Evolutionary conservation across 768 basidiomycete genomes (phyloP), one percentile per base, ranked within the genome.

Genomic region (Podaxis mareebaensis): DNA sequence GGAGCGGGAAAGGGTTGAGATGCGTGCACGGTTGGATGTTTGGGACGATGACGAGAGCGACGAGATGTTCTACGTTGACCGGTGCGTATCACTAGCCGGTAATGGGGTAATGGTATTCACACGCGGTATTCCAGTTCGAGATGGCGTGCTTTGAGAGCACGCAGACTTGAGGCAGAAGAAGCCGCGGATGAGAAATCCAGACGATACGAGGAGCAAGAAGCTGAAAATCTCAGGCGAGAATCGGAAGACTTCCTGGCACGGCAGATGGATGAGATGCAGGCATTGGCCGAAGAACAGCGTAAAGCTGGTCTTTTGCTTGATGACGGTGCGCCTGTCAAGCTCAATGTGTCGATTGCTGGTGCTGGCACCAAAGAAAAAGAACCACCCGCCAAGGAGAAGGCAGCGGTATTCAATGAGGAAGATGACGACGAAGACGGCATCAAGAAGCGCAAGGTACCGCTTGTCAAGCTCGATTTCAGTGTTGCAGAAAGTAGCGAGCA

Each of bases 231-330:
- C 24, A 87, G 93, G 39, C 84, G 87, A 54, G 95, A 98, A 75
- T 95, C 94, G 0, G 96, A 98, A 74, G 91, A 88, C 66, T 97
- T 99, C 83, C 81, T 98, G 64, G 92, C 93, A 39, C 84, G 88
- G 60, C 95, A 97, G 71, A 95, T 96, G 93, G 93, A 93, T 66
- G 95, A 98, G 74, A 91, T 96, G 88, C 93, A 95, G 67, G 90
- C 92, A 2, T 79, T 96, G 30, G 92, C 92, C 12, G 92, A 92
- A 56, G 91, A 96, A 70, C 94, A 97, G 70, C 88, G 93, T 66
- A 92, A 93, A 70, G 93, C 92, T 6, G 95, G 95, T 33, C 82
- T 96, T 76, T 77, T 97, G 15, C 82, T 96, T 36, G 95, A 96
- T 66, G 96, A 97, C 66, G 93, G 93, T 30, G 92, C 92, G 17